Base-by-base conservation (phyloP, 2,329 filamentous ascomycete species). In the Venturia asperata region DNA sequence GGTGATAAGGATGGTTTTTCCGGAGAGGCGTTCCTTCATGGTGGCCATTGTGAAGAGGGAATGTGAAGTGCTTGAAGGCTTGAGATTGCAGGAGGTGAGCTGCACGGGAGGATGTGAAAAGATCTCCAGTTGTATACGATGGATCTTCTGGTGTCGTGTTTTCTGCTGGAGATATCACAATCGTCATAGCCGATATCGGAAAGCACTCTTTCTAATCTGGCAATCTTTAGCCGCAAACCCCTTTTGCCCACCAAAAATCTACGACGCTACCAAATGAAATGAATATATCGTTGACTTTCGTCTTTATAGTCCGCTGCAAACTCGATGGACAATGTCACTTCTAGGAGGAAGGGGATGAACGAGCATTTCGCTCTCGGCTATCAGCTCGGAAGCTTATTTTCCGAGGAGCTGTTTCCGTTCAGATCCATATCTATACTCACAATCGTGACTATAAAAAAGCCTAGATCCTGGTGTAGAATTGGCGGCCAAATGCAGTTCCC, bases 1-100 rank as follows among this genome's bases (percentile, higher is more conserved):
- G 5, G 94, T 97, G 68, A 99, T 85, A 66, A 97, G 78, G 66
- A 97, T 82, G 5, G 92, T 97, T 81, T 97, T 97, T 83, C 92
- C 92, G 72, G 89, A 84, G 67, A 99, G 90, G 79, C 93, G 92
- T 76, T 91, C 89, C 68, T 83, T 83, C 78, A 89, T 86, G 73
- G 88, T 86, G 47, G 90, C 5, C 52, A 58, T 58, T 37, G 5
- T 37, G 52, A 11, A 21, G 47, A 37, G 30, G 11, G 11, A n/a
- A 2, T n/a, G 30, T n/a, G 27, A n/a, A 11, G 10, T 34, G 5
- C 0, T 58, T 56, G 47, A 52, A 19, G 42, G 5, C 9, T 19
- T 17, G 17, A 7, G 7, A 45, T 45, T n/a, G 42, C 7, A 17
- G 17, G 17, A 7, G 17, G 4, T n/a, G 39, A 11, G 15, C 39